Evolutionary conservation across 768 basidiomycete genomes (phyloP).

Genomic region (Suillus bovinus): DNA sequence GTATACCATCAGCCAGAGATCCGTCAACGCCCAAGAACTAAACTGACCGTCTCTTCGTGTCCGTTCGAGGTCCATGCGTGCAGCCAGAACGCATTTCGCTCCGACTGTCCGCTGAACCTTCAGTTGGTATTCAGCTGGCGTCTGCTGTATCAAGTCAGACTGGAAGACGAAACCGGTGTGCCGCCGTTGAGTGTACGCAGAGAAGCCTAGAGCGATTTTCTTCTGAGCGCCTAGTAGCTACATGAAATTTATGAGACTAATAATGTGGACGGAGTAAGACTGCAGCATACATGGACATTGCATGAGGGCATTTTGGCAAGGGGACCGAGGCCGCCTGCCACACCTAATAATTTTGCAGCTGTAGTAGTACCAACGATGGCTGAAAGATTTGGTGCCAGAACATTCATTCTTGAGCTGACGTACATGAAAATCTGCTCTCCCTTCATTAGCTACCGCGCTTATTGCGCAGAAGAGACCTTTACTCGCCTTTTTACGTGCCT

Average conservation of each 20-base stretch:
- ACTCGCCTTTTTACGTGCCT: conserved; percentile 81
- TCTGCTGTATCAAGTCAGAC: conserved; percentile 81
- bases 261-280: background rate
- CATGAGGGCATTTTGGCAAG: conserved; percentile 94
- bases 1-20: background rate
- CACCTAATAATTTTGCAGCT: conserved; percentile 96
- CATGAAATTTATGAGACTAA: background rate
- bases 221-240: conserved; percentile 93
- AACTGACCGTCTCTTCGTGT: conserved; percentile 72
- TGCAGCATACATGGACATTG: conserved; percentile 81
- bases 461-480: conserved; percentile 7
- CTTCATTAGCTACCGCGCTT: conserved; percentile 1
- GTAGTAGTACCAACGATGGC: conserved; percentile 98
- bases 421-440: conserved; percentile 87
- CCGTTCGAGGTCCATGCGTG: conserved; percentile 92
- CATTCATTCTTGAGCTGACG: conserved; percentile 98
- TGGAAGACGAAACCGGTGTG: conserved; percentile 99
- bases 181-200: conserved; percentile 79
- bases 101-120: conserved; percentile 93
- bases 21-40: conserved; percentile 3
- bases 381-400: conserved; percentile 97
- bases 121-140: conserved; percentile 86
- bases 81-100: conserved; percentile 87
- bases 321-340: conserved; percentile 89
- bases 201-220: conserved; percentile 92